Evolutionary conservation across 2,329 filamentous ascomycete genomes (phyloP), one percentile per base, ranked within the genome.

Genomic region (Ophiostoma populinum): DNA sequence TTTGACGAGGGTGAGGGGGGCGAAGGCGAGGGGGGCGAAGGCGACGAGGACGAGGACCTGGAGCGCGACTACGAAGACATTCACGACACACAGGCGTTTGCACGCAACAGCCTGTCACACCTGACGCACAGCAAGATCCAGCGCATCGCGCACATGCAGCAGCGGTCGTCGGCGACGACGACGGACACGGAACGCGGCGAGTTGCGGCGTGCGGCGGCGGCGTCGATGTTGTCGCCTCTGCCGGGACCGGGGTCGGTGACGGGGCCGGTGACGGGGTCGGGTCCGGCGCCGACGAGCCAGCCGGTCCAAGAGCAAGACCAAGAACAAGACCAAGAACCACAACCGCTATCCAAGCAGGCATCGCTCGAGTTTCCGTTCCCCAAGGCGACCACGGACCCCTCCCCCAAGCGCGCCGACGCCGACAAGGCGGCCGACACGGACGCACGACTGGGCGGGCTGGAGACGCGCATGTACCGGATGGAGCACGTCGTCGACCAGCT

Each of bases 401-500:
- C 13, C 22, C 9, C 9, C 22, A 5, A 25, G 11, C 15, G 22
- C 18, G 12, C 41, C 12, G 46, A 48, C 24, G 29, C 30, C 7
- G 18, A 37, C 24, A 38, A 47, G n/a, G 7, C 17, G 9, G 62
- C 59, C 9, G 64, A 57, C 43, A 47, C 73, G 8, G 68, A 74
- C 44, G 59, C 60, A 8, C 59, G 70, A 10, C 57, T 75, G 13
- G 54, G 54, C 7, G 51, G 51, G 11, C 52, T 75, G 8, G 71
- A 75, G 45, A 51, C 54, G 5, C 59, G 61, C 5, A 59, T 72
- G 45, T 52, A 59, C 15, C 63, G 59, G 27, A 51, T 75, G 41
- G 70, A 75, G 49, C 58, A 57, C 17, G 55, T 67, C 5, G 58
- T 71, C 5, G 55, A 58, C 36, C 59, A 64, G 46, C 53, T 70